Conservation (phyloP, 805 yeast genomes). For the Metschnikowia similis region DNA sequence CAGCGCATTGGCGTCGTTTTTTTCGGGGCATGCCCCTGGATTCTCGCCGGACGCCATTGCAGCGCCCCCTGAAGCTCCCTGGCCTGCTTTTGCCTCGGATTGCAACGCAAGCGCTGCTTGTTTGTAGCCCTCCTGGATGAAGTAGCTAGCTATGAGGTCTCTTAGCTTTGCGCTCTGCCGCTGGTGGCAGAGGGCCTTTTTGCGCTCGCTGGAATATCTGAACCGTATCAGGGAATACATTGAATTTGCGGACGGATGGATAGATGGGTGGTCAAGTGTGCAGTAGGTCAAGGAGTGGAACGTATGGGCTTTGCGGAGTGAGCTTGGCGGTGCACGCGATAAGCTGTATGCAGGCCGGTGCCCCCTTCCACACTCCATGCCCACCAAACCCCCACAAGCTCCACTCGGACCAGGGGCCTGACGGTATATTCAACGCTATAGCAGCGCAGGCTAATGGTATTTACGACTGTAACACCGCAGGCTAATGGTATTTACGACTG, state of each 20-base stretch:
- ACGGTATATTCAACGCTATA: too few relatives aligned
- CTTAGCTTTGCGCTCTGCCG: slow-evolving; percentile 36
- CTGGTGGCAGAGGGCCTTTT: slow-evolving; percentile 15
- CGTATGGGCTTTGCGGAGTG: slow-evolving; percentile 1
- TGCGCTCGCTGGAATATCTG: slow-evolving; percentile 5
- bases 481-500: slow-evolving; percentile 30
- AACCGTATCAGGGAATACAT: slow-evolving; percentile 9
- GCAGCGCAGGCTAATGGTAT: not conserved
- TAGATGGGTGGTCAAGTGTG: not conserved
- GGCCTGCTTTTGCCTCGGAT: slow-evolving; percentile 41
- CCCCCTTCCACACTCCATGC: not conserved
- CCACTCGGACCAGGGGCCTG: too few relatives aligned
- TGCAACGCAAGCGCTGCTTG: slow-evolving; percentile 62
- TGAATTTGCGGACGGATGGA: not conserved
- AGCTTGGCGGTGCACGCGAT: slow-evolving; percentile 1
- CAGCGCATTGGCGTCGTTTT: not conserved
- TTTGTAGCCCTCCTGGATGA: slow-evolving; percentile 74
- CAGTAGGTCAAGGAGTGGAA: not conserved
- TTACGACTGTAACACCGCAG: slow-evolving; percentile 31
- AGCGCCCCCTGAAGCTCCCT: not conserved
- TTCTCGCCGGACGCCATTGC: not conserved
- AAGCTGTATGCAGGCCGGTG: not conserved
- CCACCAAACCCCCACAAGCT: too few relatives aligned
- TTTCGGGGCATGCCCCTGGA: not conserved
- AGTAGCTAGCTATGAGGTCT: slow-evolving; percentile 62